Percentiles rank a stretch among this genome's conserved stretches.
Evolutionary conservation across 139 green algal genomes (phyloP).

Genomic region (Chlorella ohadii): DNA sequence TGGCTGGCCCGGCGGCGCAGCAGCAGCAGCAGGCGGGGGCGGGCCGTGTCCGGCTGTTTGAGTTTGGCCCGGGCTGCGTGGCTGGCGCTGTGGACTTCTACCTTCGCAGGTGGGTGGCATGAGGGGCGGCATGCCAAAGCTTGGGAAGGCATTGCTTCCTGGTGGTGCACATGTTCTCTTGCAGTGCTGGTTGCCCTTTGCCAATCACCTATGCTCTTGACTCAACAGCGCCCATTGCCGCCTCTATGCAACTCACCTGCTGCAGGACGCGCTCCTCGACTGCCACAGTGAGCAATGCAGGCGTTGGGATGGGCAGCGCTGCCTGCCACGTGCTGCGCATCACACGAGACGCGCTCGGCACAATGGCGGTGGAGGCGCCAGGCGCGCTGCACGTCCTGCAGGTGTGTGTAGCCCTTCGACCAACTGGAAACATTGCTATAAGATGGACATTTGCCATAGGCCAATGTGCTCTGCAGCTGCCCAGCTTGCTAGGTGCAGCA

Average conservation of each 20-base stretch:
- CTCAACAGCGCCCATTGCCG: too few species aligned
- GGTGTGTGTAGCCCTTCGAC: too few species aligned
- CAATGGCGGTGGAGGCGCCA: conserved; percentile 5
- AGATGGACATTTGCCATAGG: too few species aligned
- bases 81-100: conserved; percentile 11
- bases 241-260: not conserved
- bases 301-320: not conserved
- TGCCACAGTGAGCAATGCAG: not conserved
- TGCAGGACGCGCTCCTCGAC: not conserved
- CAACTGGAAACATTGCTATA: too few species aligned
- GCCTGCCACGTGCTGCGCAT: conserved; percentile 13
- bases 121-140: too few species aligned
- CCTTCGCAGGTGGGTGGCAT: not conserved
- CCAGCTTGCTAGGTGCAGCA: too few species aligned
- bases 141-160: too few species aligned
- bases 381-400: conserved; percentile 22
- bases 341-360: not conserved
- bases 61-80: not conserved
- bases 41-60: not conserved
- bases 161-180: too few species aligned
- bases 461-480: not conserved
- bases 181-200: too few species aligned
- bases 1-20: not conserved
- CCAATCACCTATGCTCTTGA: too few species aligned
- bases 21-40: not conserved